Conservation (phyloP, 768 basidiomycete genomes). For the Russula abietina region DNA sequence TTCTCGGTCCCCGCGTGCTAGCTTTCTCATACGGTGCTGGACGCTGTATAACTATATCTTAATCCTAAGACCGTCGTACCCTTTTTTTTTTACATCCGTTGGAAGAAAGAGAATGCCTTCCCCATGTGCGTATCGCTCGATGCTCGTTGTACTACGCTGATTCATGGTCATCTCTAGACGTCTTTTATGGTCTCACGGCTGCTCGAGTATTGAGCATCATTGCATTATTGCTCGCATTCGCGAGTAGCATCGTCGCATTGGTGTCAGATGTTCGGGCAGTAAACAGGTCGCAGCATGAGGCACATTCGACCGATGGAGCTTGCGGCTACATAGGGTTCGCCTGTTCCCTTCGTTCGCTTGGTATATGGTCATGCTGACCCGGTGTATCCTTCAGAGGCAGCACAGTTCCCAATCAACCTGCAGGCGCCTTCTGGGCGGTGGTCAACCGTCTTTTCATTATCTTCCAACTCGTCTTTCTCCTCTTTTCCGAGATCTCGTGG, state of each 20-base stretch:
- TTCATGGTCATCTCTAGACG: constrained; percentile 31
- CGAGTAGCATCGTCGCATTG: constrained; percentile 70
- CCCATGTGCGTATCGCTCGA: constrained; percentile 4
- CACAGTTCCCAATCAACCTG: constrained; percentile 87
- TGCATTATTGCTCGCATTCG: constrained; percentile 69
- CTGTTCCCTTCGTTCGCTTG: background rate
- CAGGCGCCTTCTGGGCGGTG: constrained; percentile 88
- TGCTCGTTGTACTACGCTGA: background rate
- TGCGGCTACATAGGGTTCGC: constrained; percentile 25
- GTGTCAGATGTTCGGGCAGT: constrained; percentile 71
- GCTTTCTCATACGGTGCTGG: constrained; percentile 21
- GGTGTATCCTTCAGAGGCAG: constrained; percentile 43
- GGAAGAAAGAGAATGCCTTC: constrained; percentile 20
- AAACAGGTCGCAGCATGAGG: constrained; percentile 44
- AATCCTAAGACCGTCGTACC: background rate
- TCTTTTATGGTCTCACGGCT: constrained; percentile 74
- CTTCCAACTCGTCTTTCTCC: constrained; percentile 72
- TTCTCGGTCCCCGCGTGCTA: background rate
- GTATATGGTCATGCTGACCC: background rate
- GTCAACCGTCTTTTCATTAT: constrained; percentile 83
- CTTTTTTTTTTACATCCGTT: background rate
- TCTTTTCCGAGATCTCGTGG: constrained; percentile 81
- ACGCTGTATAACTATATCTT: constrained; percentile 7
- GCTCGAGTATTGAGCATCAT: constrained; percentile 77
- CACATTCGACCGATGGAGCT: constrained; percentile 39